Base-by-base conservation (phyloP, 352 stramenopile species). In the Saprolegnia diclina region DNA sequence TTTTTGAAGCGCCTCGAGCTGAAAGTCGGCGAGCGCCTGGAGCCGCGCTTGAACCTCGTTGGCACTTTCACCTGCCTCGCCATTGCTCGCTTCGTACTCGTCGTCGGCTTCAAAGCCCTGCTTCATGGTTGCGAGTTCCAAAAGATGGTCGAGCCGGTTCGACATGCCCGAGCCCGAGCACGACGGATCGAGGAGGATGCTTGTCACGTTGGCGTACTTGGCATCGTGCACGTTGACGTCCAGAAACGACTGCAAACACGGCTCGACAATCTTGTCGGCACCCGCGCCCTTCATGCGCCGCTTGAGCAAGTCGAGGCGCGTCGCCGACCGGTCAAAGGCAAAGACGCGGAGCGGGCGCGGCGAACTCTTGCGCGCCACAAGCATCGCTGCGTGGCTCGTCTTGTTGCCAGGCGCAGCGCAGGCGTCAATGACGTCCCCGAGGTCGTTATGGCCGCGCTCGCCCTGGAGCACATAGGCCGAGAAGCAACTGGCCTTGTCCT, bases 401-500 rank as follows among this genome's bases (percentile, higher is more conserved):
- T 99, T 99, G 80, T 99, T 99, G 14, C 97, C 97, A 10, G 97
- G 97, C 18, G 97, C 96, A 5, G 97, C 94, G 74, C 96, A 99
- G 5, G 96, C 97, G 79, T 99, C 97, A 46, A 98, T 94, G 2
- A 98, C 85, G 71, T 97, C 88, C 18, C 85, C 87, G 42, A 91
- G 78, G 48, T 77, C 75, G 24, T 76, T 73, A 2, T 56, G n/a
- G 0, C 59, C 72, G 64, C 82, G 79, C 75, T 94, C 78, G 64
- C 82, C 82, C 48, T 96, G 82, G 53, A 99, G 79, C 56, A 96
- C 95, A 56, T 98, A 89, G 11, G 96, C 95, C 1, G 96, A 93
- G 76, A 99, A 99, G 76, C 97, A 99, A 79, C 88, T 98, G 56
- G 89, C 94, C 71, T 99, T 99, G 77, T 99, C 97, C 80, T 99